phyloP scores from a whole-genome alignment of 495 filamentous ascomycete genomes.

The Glonium stellatum region DNA sequence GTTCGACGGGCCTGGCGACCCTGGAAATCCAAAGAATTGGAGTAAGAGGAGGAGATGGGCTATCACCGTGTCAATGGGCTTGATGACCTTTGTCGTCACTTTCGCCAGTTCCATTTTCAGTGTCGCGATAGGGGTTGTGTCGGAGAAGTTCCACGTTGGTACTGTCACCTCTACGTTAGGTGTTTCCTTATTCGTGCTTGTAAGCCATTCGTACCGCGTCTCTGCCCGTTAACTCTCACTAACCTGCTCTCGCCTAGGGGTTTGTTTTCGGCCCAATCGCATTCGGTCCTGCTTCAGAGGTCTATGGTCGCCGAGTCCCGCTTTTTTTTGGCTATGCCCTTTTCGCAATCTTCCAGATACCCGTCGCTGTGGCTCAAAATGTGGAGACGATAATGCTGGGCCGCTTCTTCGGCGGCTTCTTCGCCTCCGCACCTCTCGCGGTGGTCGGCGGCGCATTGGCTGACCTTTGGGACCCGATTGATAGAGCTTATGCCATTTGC shows the following conservation, averaged over 20 bases:
- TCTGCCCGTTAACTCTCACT: not conserved
- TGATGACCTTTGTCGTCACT: constrained; percentile 20
- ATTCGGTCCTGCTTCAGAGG: constrained; percentile 54
- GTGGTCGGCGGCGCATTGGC: constrained; percentile 55
- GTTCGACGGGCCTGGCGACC: constrained; percentile 24
- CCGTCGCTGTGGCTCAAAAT: constrained; percentile 55
- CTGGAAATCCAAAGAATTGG: constrained; percentile 26
- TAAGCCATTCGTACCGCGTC: not conserved
- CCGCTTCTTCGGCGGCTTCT: constrained; percentile 56
- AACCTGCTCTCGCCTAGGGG: not conserved
- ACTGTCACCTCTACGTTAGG: not conserved
- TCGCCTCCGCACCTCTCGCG: constrained; percentile 58
- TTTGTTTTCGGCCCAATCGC: constrained; percentile 46
- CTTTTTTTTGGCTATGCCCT: constrained; percentile 49
- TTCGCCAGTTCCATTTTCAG: constrained; percentile 9
- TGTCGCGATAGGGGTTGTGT: constrained; percentile 4
- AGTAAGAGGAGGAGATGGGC: constrained; percentile 15
- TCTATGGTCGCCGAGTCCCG: constrained; percentile 51
- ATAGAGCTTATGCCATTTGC: constrained; percentile 56
- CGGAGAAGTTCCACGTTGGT: constrained; percentile 2
- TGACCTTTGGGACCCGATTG: constrained; percentile 57
- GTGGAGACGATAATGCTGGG: constrained; percentile 52
- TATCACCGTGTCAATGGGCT: constrained; percentile 21
- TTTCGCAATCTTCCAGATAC: constrained; percentile 57
- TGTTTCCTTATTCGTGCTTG: constrained; percentile 7